Evolutionary conservation across 2,329 filamentous ascomycete species (phyloP), one percentile per base, ranked within the genome.

Genomic region (Hypocrella siamensis): DNA sequence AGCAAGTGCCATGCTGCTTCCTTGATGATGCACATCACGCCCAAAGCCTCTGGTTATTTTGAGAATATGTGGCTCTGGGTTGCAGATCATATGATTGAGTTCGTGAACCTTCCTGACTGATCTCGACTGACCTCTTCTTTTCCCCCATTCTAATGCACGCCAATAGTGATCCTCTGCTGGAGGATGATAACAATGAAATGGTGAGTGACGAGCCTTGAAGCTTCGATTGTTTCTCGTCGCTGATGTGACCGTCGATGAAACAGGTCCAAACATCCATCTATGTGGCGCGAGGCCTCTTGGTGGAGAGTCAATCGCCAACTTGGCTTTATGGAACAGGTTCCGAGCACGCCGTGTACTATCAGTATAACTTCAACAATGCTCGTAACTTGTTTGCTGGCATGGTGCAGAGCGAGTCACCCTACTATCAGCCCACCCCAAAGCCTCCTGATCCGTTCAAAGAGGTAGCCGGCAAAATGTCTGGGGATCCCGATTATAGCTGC

Each of bases 31-130:
- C 64, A 66, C 38, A 30, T 70, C 6, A 67, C 61, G 0, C 18
- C 42, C 0, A 30, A 49, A 16, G 52, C 59, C 26, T 67, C 63
- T 15, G 67, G 63, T 6, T 63, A 63, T 35, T 40, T 63, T 19
- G 57, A 64, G 38, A 63, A 68, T 39, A 51, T 60, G 35, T 79
- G 74, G 72, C 66, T 71, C 40, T 81, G 74, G 75, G 68, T 72
- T 11, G 67, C 75, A 2, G 76, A 81, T 44, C 75, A 81, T 49
- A 75, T 81, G 41, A 19, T 46, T 0, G 43, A 49, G 15, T 32
- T 26, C 8, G 21, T 9, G 7, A 16, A 25, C 21, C n/a, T n/a
- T n/a, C n/a, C n/a, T n/a, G n/a, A n/a, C n/a, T n/a, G n/a, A n/a
- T n/a, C n/a, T n/a, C n/a, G n/a, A n/a, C n/a, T n/a, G n/a, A n/a